Percentiles rank a stretch among this genome's conserved stretches.
Evolutionary conservation across 495 filamentous ascomycete genomes (phyloP).

Genomic region (Hypoxylon lenormandii): DNA sequence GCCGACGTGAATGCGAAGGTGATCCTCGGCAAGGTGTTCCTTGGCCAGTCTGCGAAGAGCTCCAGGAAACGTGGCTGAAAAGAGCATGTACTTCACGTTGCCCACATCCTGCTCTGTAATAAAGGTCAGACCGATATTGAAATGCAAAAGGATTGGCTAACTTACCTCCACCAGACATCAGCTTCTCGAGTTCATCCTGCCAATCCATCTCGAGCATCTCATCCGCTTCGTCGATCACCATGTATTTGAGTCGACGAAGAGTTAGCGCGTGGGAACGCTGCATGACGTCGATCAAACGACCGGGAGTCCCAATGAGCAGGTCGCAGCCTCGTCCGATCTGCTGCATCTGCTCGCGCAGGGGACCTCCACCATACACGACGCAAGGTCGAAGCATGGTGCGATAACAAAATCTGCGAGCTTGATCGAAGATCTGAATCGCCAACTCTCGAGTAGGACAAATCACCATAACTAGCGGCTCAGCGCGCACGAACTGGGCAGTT

Average conservation of each 20-base stretch:
- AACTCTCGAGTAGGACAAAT: slow-evolving; percentile 90
- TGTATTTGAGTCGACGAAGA: slow-evolving; percentile 78
- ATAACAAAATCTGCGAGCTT: slow-evolving; percentile 89
- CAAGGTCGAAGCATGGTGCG: slow-evolving; percentile 93
- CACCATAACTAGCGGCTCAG: slow-evolving; percentile 87
- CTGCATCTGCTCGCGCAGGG: slow-evolving; percentile 70
- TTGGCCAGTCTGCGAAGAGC: slow-evolving; percentile 78
- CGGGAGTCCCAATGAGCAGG: slow-evolving; percentile 86
- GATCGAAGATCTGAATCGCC: slow-evolving; percentile 92
- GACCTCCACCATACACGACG: slow-evolving; percentile 87
- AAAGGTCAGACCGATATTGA: slow-evolving; percentile 17
- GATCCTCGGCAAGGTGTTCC: slow-evolving; percentile 74
- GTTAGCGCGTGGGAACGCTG: slow-evolving; percentile 73
- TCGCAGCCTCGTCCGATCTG: slow-evolving; percentile 88
- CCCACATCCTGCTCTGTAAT: slow-evolving; percentile 79
- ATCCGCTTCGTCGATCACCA: slow-evolving; percentile 95
- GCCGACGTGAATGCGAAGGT: slow-evolving; percentile 84
- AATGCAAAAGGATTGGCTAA: slow-evolving; percentile 5
- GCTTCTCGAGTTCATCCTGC: slow-evolving; percentile 73
- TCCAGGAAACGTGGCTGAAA: slow-evolving; percentile 92
- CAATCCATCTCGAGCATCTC: slow-evolving; percentile 85
- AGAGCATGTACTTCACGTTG: slow-evolving; percentile 85
- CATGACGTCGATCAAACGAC: slow-evolving; percentile 87
- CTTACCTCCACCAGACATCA: slow-evolving; percentile 83
- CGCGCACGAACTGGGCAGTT: slow-evolving; percentile 66